Conservation (phyloP, 352 stramenopile species). For the Phytophthora sp. region DNA sequence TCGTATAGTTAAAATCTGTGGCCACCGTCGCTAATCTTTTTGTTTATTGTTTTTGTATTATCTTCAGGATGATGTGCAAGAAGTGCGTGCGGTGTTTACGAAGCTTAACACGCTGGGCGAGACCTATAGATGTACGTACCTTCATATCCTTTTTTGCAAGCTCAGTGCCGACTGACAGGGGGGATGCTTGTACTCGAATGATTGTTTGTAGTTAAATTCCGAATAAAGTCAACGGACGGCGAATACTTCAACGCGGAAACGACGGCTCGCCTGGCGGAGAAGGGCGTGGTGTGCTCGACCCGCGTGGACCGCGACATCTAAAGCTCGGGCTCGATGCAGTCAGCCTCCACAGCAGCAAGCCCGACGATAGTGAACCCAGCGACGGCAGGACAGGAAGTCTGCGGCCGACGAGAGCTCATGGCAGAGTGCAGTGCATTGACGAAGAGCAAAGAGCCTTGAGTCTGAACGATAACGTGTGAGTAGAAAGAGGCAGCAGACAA, state of each 20-base stretch:
- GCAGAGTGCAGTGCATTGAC: slow-evolving; percentile 16
- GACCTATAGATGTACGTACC: slow-evolving; percentile 69
- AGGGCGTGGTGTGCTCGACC: slow-evolving; percentile 80
- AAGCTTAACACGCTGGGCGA: slow-evolving; percentile 72
- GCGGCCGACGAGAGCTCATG: slow-evolving; percentile 15
- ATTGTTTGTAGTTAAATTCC: slow-evolving; percentile 72
- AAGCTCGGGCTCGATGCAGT: slow-evolving; percentile 20
- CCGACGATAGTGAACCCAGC: slow-evolving; percentile 9
- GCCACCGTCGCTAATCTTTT: slow-evolving; percentile 11
- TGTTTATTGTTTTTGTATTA: slow-evolving; percentile 21
- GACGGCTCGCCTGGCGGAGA: slow-evolving; percentile 70
- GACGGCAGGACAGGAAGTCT: neutral
- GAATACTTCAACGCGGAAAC: slow-evolving; percentile 81
- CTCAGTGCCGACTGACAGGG: neutral
- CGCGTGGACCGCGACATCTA: slow-evolving; percentile 73
- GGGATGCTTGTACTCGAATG: slow-evolving; percentile 1
- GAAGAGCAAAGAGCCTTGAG: slow-evolving; percentile 7
- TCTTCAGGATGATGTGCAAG: slow-evolving; percentile 58
- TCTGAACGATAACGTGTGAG: neutral
- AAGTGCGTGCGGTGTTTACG: slow-evolving; percentile 69
- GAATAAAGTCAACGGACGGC: slow-evolving; percentile 83
- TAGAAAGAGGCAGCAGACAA: slow-evolving; percentile 18
- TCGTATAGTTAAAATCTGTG: slow-evolving; percentile 9
- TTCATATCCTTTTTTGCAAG: no score
- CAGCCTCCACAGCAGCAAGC: slow-evolving; percentile 5